Conservation (phyloP, 2,329 filamentous ascomycete species). For the Cadophora gregata region DNA sequence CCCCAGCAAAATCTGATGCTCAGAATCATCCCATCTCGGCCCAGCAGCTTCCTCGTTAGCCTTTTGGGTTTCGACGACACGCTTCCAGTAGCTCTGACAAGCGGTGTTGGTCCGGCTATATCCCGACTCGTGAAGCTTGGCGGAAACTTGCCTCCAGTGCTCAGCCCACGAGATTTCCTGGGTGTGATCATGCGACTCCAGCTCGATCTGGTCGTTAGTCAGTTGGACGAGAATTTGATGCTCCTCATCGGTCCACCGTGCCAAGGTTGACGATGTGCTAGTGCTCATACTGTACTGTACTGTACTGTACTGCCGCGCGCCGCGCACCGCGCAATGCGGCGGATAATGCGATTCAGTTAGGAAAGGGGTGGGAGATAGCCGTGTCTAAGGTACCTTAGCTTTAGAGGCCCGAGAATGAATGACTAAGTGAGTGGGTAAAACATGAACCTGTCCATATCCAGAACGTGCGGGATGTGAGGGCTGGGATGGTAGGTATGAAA, state of each 20-base stretch:
- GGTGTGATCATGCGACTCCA: constrained; percentile 23
- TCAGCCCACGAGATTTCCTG: constrained; percentile 23
- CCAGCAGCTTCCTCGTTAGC: constrained; percentile 26
- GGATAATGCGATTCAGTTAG: too few species aligned
- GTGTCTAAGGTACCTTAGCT: neutral
- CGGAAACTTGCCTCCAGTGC: constrained; percentile 21
- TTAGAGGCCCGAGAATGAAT: neutral
- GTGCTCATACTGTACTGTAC: constrained; percentile 18
- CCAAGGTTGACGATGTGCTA: constrained; percentile 5
- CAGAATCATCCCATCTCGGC: constrained; percentile 25
- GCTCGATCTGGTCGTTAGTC: constrained; percentile 27
- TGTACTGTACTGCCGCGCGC: too few species aligned
- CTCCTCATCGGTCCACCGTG: constrained; percentile 28
- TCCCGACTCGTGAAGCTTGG: constrained; percentile 11
- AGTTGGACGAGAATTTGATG: constrained; percentile 24
- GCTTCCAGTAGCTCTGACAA: constrained; percentile 26
- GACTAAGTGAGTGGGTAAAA: neutral
- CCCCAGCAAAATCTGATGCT: constrained; percentile 23
- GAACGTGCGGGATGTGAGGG: neutral
- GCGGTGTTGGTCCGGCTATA: constrained; percentile 19
- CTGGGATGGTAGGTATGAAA: neutral
- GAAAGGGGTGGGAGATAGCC: neutral
- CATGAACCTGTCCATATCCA: too few species aligned
- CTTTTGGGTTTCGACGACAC: constrained; percentile 19
- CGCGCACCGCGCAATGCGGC: neutral